phyloP scores from a whole-genome alignment of 495 filamentous ascomycete genomes.

The Sordaria brevicollis region DNA sequence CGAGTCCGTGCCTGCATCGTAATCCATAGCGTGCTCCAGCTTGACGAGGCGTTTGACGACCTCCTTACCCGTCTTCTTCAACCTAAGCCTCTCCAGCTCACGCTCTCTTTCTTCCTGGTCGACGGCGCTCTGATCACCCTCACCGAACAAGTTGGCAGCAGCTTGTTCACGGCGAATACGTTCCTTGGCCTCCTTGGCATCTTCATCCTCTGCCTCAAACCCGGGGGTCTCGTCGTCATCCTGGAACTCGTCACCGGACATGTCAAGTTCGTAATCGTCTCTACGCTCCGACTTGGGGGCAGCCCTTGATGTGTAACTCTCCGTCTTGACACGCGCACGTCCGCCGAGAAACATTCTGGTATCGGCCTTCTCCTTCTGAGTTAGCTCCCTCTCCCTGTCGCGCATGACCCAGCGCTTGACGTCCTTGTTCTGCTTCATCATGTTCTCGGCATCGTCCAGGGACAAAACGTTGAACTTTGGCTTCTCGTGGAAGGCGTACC shows the following conservation, averaged over 20 bases:
- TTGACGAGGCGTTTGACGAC: constrained; percentile 70
- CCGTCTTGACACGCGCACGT: constrained; percentile 37
- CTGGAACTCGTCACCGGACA: constrained; percentile 39
- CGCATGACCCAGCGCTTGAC: constrained; percentile 66
- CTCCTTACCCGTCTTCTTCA: constrained; percentile 59
- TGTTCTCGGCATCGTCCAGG: constrained; percentile 75
- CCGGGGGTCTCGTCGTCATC: constrained; percentile 80
- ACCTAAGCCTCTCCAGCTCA: constrained; percentile 55
- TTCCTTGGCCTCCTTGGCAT: constrained; percentile 75
- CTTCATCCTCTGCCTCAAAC: constrained; percentile 77
- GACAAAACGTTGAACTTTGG: constrained; percentile 70
- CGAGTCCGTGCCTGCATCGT: constrained; percentile 66
- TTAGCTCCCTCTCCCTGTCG: constrained; percentile 42
- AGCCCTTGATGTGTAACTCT: constrained; percentile 40
- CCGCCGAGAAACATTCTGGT: constrained; percentile 35
- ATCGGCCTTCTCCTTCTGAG: constrained; percentile 40
- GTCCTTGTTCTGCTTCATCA: constrained; percentile 45
- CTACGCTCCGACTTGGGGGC: constrained; percentile 40
- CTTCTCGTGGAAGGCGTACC: constrained; percentile 84
- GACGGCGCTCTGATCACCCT: constrained; percentile 76
- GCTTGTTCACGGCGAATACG: constrained; percentile 81
- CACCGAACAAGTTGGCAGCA: constrained; percentile 74
- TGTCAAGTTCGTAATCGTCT: constrained; percentile 50
- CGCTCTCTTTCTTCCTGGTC: constrained; percentile 67
- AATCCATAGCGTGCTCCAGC: constrained; percentile 75